Evolutionary conservation across 2,329 filamentous ascomycete genomes (phyloP).

Genomic region (Aureobasidium sp.): DNA sequence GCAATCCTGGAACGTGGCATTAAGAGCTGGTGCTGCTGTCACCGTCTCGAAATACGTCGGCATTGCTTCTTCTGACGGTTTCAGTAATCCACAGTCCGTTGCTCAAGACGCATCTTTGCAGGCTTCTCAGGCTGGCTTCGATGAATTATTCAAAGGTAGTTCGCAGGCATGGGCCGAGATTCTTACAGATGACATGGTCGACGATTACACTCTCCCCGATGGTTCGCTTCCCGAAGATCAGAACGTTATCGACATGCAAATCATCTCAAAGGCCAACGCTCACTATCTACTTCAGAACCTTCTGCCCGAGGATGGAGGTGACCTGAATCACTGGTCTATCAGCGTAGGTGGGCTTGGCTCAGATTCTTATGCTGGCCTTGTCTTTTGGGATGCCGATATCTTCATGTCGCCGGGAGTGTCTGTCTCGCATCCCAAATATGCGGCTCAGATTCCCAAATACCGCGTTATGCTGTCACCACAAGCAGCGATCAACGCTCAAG

Average conservation of each 20-base stretch:
- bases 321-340: slow-evolving; percentile 51
- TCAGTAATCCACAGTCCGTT: slow-evolving; percentile 47
- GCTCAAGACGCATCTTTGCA: slow-evolving; percentile 50
- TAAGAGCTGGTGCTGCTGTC: slow-evolving; percentile 48
- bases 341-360: slow-evolving; percentile 61
- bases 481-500: slow-evolving; percentile 52
- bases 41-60: slow-evolving; percentile 62
- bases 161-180: slow-evolving; percentile 55
- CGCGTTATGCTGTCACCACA: slow-evolving; percentile 53
- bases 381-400: slow-evolving; percentile 62
- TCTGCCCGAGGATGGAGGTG: slow-evolving; percentile 42
- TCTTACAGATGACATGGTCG: slow-evolving; percentile 55
- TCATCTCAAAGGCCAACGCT: slow-evolving; percentile 48
- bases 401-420: slow-evolving; percentile 65
- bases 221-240: slow-evolving; percentile 52
- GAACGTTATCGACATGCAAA: slow-evolving; percentile 51
- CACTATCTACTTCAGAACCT: slow-evolving; percentile 55
- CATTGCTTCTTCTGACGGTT: slow-evolving; percentile 62
- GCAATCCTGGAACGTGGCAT: slow-evolving; percentile 49
- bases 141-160: slow-evolving; percentile 50
- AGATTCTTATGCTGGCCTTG: slow-evolving; percentile 59
- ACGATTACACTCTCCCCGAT: slow-evolving; percentile 52
- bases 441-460: slow-evolving; percentile 59
- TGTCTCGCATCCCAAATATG: slow-evolving; percentile 55
- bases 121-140: slow-evolving; percentile 49